Conservation (phyloP, 257 asterid species). For the Coffea eugenioides region DNA sequence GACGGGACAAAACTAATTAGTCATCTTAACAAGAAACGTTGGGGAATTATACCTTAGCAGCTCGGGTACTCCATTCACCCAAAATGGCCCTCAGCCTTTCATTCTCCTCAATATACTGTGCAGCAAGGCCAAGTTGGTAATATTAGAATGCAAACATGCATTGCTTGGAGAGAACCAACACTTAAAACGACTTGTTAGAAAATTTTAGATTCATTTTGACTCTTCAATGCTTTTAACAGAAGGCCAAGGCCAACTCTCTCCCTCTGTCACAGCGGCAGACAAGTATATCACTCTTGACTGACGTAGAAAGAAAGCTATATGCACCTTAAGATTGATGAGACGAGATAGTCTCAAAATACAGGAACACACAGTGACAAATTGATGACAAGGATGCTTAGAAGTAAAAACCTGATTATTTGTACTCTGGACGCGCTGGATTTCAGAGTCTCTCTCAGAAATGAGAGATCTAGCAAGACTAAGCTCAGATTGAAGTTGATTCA, state of each 20-base stretch:
- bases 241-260: not conserved
- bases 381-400: not conserved
- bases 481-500: conserved; percentile 95
- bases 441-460: conserved; percentile 90
- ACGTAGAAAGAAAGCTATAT: not conserved
- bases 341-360: not conserved
- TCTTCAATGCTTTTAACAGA: not conserved
- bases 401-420: conserved; percentile 86
- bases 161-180: not conserved
- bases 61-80: conserved; percentile 97
- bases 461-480: conserved; percentile 86
- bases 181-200: not conserved
- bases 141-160: not conserved
- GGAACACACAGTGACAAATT: not conserved
- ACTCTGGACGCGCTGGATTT: conserved; percentile 67
- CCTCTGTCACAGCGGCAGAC: not conserved
- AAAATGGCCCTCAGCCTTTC: conserved; percentile 94
- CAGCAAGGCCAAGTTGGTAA: conserved; percentile 14
- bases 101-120: conserved; percentile 92
- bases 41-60: conserved; percentile 71
- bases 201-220: not conserved
- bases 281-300: not conserved
- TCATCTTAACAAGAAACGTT: conserved; percentile 1
- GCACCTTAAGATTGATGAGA: not conserved
- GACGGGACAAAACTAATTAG: not conserved